Conservation (phyloP, 495 filamentous ascomycete species). For the Aeminium ludgeri region DNA sequence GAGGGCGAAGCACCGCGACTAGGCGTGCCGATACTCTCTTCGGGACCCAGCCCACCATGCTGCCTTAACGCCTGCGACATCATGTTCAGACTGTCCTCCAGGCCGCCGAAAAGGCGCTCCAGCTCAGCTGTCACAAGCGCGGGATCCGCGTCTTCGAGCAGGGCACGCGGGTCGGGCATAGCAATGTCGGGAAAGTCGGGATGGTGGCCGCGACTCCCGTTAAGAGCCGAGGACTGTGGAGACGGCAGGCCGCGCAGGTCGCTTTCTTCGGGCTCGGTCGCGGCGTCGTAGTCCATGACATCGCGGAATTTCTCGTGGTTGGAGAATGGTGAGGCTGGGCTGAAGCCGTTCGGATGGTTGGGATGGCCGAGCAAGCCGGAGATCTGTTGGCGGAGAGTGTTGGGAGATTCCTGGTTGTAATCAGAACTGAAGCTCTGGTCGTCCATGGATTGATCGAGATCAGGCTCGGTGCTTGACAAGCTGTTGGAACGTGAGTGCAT, state of each 20-base stretch:
- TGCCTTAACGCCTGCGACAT: conserved; percentile 5
- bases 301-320: neutral
- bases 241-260: neutral
- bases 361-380: conserved; percentile 39
- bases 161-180: conserved; percentile 32
- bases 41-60: too few relatives aligned
- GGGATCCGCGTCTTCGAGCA: conserved; percentile 33
- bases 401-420: conserved; percentile 19
- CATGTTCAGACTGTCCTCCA: conserved; percentile 5
- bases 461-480: conserved; percentile 29
- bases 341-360: conserved; percentile 19
- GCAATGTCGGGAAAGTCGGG: conserved; percentile 25
- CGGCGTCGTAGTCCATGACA: conserved; percentile 4
- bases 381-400: conserved; percentile 25
- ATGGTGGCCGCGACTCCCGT: too few relatives aligned
- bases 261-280: neutral
- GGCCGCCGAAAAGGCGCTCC: conserved; percentile 29
- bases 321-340: conserved; percentile 14
- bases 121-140: conserved; percentile 39
- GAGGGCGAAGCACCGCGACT: too few relatives aligned
- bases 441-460: conserved; percentile 17
- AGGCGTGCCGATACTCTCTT: too few relatives aligned
- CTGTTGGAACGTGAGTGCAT: conserved; percentile 34
- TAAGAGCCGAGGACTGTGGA: too few relatives aligned
- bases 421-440: conserved; percentile 6